Evolutionary conservation across 169 alveolate species (phyloP).

Genomic region (Plasmodium billcollinsi): DNA sequence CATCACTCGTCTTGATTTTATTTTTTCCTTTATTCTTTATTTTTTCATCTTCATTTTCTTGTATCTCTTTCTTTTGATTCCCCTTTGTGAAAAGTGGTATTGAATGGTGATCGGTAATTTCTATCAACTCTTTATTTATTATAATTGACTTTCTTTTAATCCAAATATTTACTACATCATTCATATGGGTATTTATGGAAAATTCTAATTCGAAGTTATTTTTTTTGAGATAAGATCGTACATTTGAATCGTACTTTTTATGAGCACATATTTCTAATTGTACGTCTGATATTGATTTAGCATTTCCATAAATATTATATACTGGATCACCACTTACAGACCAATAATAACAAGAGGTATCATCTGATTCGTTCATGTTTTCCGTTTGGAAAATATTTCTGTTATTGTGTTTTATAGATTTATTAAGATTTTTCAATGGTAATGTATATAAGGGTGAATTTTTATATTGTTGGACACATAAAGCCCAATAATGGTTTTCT

Average conservation of each 20-base stretch:
- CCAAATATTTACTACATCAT: slow-evolving; percentile 68
- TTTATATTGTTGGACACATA: slow-evolving; percentile 51
- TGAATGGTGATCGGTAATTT: slow-evolving; percentile 9
- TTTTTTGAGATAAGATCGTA: slow-evolving; percentile 44
- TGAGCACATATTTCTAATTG: slow-evolving; percentile 68
- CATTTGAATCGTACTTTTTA: slow-evolving; percentile 24
- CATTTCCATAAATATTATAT: slow-evolving; percentile 75
- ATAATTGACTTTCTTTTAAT: slow-evolving; percentile 75
- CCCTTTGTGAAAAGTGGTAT: not conserved
- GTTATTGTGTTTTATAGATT: slow-evolving; percentile 42
- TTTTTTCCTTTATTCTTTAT: slow-evolving; percentile 2
- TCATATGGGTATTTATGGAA: slow-evolving; percentile 48
- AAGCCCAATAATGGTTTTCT: slow-evolving; percentile 54
- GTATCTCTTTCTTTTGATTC: not conserved
- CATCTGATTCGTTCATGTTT: not conserved
- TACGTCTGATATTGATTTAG: slow-evolving; percentile 65
- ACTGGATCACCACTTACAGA: slow-evolving; percentile 74
- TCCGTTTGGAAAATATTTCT: slow-evolving; percentile 31
- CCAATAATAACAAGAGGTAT: slow-evolving; percentile 34
- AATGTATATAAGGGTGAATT: slow-evolving; percentile 47
- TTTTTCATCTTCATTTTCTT: slow-evolving; percentile 7
- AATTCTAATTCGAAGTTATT: slow-evolving; percentile 60
- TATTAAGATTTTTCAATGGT: slow-evolving; percentile 52
- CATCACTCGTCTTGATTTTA: not conserved
- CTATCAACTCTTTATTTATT: slow-evolving; percentile 59